Base-by-base conservation (phyloP, 805 yeast species). In the Naumovozyma dairenensis region DNA sequence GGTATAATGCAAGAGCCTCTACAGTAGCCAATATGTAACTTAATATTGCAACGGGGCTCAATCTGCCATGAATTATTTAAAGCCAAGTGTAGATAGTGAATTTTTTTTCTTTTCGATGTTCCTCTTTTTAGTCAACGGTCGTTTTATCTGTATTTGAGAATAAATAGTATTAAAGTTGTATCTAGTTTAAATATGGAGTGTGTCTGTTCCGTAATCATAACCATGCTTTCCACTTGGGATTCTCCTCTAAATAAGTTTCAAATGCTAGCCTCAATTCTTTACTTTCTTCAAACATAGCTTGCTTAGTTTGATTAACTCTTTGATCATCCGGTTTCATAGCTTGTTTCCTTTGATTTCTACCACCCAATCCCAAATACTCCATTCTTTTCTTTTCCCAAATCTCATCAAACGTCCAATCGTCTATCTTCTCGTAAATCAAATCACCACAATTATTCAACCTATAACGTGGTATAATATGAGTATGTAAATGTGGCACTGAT, bases 401-500 rank as follows among this genome's bases (percentile, higher is more conserved):
- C 32, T 43, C 35, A 31, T 61, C 66, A 34, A 65, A 46, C 32
- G 69, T 73, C 44, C 72, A 66, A 39, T 77, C 79, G 33, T 84
- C 86, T 32, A 92, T 53, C 45, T 66, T 58, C n/a, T 62, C 62
- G 54, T 92, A 85, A 20, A 92, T 69, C 25, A 72, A 77, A 53
- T 84, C 95, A 1, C 85, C 85, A 30, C 74, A 58, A 38, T 76
- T 79, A 29, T 66, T 55, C 9, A 55, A 43, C 32, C 63, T 66
- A 53, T 69, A 76, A 26, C 99, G 67, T 5, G 99, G 99, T 15
- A 92, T 86, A 14, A 92, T 61, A 55, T 92, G 99, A 15, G 95
- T 80, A 56, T 92, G 98, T 19, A 89, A 67, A 58, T 92, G 98
- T 4, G 96, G 94, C 2, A 92, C 78, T n/a, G 87, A 74, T 54